Base-by-base conservation (phyloP, 345 rosid genomes). In the Lumnitzera littorea region DNA sequence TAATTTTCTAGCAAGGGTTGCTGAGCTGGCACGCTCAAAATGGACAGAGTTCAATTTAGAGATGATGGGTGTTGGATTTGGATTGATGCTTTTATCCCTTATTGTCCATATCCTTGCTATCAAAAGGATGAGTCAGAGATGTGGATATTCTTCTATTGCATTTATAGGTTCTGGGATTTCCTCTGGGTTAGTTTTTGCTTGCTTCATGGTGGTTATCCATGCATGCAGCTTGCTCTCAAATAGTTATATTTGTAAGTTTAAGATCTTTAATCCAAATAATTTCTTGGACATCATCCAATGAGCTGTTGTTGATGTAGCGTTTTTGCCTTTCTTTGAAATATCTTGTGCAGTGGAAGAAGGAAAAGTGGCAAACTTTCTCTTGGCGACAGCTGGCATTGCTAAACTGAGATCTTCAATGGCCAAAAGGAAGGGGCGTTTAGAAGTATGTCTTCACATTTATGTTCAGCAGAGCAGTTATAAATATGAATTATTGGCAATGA, bases 21-120 rank as follows among this genome's bases (percentile, higher is more conserved):
- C 85, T 61, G 96, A 85, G 69, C 81, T 90, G 53, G 95, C 97
- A 13, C 91, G 91, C 66, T 80, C 91, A 65, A 92, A 92, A 71
- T 92, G 99, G 99, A 92, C 97, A 11, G 95, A 92, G 62, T 92
- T 90, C 72, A 79, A 87, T 77, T 74, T 90, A 64, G 80, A 71
- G 64, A 71, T 87, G 83, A 94, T 94, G 96, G 79, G 75, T 58
- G 56, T 75, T 55, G 99, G 99, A 69, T 68, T 94, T 52, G 90
- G 66, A 62, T 69, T 84, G 50, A 67, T 90, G 87, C 58, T 85
- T 50, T 13, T 79, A 55, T 90, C 99, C 43, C 76, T 89, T 58
- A 62, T 60, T 23, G 53, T 79, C 61, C 79, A 80, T 70, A 36
- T 72, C 63, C 71, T 79, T 54, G 67, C 81, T 60, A 76, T 87